Evolutionary conservation across 257 asterid genomes (phyloP), one percentile per base, ranked within the genome.

Genomic region (Solanum dulcamara): DNA sequence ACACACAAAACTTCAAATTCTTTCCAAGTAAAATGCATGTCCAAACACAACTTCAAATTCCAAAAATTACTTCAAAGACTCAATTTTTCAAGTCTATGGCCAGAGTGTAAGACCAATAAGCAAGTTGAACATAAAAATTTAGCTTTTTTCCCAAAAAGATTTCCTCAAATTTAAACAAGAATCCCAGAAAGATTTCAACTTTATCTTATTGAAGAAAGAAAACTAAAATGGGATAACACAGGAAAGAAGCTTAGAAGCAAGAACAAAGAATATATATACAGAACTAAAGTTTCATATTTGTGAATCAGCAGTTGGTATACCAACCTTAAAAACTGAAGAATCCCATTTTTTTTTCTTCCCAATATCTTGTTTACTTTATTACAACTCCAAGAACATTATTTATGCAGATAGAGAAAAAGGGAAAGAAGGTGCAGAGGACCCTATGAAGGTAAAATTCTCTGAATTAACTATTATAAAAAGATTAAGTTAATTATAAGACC

Each of bases 261-360:
- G 26, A 7, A 51, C 15, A 64, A 83, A 62, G 85, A 75, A 44
- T 15, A 24, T 42, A 83, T 18, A 48, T 14, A 20, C 15, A 66
- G 24, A 62, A 18, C 0, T 17, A 18, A 48, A 83, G 66, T 66
- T 83, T 44, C 48, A 83, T 46, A 66, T 42, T 81, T 60, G 13
- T 59, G 48, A 55, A 64, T 57, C n/a, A 17, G 12, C 26, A 79
- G 83, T 84, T 66, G 60, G 24, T 62, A 42, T 68, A 88, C 90
- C 75, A 85, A 86, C 91, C 90, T 89, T 83, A 66, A 66, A 66
- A 86, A 83, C 53, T 81, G 89, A 87, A 84, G 91, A 85, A 80
- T 84, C 86, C 84, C 89, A 70, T 79, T 37, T 30, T 32, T 35
- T 7, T 4, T 20, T 0, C 17, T 40, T 7, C 22, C 10, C 12